Percentiles rank a stretch among this genome's conserved stretches.
Conservation (phyloP, 768 basidiomycete genomes). For the Amanita fuliginea region DNA sequence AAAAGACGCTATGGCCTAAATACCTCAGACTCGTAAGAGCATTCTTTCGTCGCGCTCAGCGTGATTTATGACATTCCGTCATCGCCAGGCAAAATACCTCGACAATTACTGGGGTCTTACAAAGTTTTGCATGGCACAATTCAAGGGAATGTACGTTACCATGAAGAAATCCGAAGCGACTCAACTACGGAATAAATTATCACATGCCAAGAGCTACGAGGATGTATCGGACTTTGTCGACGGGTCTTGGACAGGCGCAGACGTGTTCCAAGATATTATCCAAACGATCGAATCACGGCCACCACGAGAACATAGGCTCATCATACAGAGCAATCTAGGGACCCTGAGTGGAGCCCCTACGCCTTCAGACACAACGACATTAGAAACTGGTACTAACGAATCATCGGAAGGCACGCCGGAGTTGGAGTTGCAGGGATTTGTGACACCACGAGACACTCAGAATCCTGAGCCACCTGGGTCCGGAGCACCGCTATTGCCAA, state of each 20-base stretch:
- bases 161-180: constrained; percentile 52
- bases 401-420: constrained; percentile 12
- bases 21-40: constrained; percentile 61
- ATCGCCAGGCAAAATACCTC: constrained; percentile 54
- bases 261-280: constrained; percentile 47
- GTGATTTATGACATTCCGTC: background rate
- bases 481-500: constrained; percentile 39
- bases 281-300: constrained; percentile 37
- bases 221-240: constrained; percentile 41
- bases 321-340: constrained; percentile 18
- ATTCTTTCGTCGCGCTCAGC: constrained; percentile 2
- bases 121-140: constrained; percentile 79
- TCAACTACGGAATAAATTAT: constrained; percentile 38
- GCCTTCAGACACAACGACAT: background rate
- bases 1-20: constrained; percentile 54
- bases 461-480: constrained; percentile 49
- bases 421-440: background rate
- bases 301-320: constrained; percentile 23
- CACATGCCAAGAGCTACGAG: constrained; percentile 52
- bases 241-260: constrained; percentile 41
- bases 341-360: constrained; percentile 11
- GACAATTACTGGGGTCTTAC: constrained; percentile 76
- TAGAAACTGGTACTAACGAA: background rate
- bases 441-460: constrained; percentile 42
- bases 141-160: constrained; percentile 53